Evolutionary conservation across 306 rosid species (phyloP).

Genomic region (Begonia loranthoides): DNA sequence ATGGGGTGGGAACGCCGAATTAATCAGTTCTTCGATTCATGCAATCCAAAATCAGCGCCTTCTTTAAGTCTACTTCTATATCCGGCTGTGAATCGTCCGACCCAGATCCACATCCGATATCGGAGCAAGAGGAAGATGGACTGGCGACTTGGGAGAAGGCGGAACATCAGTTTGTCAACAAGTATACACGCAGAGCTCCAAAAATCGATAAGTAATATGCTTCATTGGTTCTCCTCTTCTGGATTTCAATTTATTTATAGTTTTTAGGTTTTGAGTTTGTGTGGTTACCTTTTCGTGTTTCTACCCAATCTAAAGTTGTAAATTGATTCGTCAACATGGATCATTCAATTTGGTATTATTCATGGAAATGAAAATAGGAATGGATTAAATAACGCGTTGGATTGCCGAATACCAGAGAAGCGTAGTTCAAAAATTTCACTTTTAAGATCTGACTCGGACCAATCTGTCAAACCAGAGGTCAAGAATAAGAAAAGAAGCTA

Average conservation of each 20-base stretch:
- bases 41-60: constrained; percentile 49
- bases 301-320: no score
- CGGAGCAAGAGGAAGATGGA: constrained; percentile 14
- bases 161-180: constrained; percentile 26
- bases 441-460: constrained; percentile 1
- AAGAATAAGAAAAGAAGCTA: constrained; percentile 81
- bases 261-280: no score
- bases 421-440: background rate
- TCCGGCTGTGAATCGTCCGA: constrained; percentile 12
- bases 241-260: no score
- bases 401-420: constrained; percentile 1
- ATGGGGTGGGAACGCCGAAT: no score
- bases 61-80: constrained; percentile 39
- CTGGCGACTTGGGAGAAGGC: constrained; percentile 50
- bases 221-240: no score
- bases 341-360: no score
- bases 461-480: constrained; percentile 18
- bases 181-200: constrained; percentile 34
- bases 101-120: constrained; percentile 8
- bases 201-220: constrained; percentile 18
- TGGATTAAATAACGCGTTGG: constrained; percentile 1
- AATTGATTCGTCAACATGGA: no score
- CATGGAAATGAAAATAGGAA: background rate
- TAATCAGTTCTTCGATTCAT: background rate
- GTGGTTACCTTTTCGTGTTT: no score